Base-by-base conservation (phyloP, 352 stramenopile species). In the Phytopythium litorale region DNA sequence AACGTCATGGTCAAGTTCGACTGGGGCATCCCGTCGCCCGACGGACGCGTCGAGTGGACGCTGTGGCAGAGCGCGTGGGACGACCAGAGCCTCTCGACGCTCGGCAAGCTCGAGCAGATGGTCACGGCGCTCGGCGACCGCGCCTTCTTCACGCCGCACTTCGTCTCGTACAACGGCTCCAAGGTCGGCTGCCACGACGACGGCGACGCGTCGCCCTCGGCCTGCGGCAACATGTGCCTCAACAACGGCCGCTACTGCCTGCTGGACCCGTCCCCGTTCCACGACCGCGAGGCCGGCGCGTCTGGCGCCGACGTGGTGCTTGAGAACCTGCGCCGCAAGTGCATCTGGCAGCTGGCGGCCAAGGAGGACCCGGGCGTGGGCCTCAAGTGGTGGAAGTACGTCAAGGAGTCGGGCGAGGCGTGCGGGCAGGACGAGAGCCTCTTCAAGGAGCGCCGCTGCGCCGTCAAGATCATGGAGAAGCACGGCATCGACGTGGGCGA, bases 221-320 rank as follows among this genome's bases (percentile, higher is more conserved):
- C 88, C 33, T 99, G 96, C 71, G 95, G 91, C 63, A 98, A 97
- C 71, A 92, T 99, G 68, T 99, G 97, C 71, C 93, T 98, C 23
- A 99, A 99, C 80, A 91, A 96, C 64, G 97, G 97, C 16, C 87
- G 96, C 53, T 99, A 99, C 75, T 99, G 97, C 75, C 81, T 97
- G 30, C 82, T 97, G 42, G 97, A 99, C 58, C 86, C 86, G 23
- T 95, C 86, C 21, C 96, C 97, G 38, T 98, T 98, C 75, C 94
- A 98, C 67, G 89, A 99, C 65, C 84, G 93, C 38, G 85, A 97
- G 35, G 70, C 71, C 13, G 96, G 97, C 43, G 89, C 97, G 12
- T 98, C 89, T 16, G 95, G 96, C 48, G 91, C 93, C 11, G 96
- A 99, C 77, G 94, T 99, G 16, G 94, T 98, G 15, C 76, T 89